Percentiles rank a stretch among this genome's conserved stretches.
Evolutionary conservation across 2,329 filamentous ascomycete genomes (phyloP).

Genomic region (Xylariaceae sp.): DNA sequence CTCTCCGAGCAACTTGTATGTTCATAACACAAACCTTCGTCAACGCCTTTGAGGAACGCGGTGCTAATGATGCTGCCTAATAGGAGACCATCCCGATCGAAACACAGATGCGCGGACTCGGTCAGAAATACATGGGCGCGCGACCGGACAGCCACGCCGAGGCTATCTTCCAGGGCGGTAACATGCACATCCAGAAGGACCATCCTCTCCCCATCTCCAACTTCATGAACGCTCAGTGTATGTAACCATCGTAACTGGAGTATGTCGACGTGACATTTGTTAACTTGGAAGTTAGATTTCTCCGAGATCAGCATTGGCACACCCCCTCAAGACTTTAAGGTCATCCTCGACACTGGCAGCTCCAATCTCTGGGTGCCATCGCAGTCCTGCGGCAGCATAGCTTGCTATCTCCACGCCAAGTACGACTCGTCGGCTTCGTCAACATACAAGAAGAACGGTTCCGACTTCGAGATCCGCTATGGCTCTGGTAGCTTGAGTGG

Average conservation of each 20-base stretch:
- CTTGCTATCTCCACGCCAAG: slow-evolving; percentile 95
- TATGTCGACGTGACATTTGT: not conserved
- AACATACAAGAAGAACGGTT: slow-evolving; percentile 90
- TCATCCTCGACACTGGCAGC: slow-evolving; percentile 95
- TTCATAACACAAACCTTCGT: slow-evolving; percentile 18
- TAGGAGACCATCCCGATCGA: slow-evolving; percentile 75
- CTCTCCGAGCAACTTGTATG: slow-evolving; percentile 86
- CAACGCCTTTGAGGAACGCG: too few species aligned
- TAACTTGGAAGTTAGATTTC: slow-evolving; percentile 63
- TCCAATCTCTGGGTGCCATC: slow-evolving; percentile 99
- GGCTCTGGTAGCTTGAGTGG: slow-evolving; percentile 91
- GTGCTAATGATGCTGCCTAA: slow-evolving; percentile 18
- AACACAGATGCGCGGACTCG: slow-evolving; percentile 72
- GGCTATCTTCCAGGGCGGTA: slow-evolving; percentile 73
- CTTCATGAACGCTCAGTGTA: slow-evolving; percentile 99
- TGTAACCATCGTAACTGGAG: slow-evolving; percentile 32
- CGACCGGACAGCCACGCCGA: slow-evolving; percentile 65
- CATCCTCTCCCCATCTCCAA: slow-evolving; percentile 90
- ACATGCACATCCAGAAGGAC: slow-evolving; percentile 57
- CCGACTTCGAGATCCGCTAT: slow-evolving; percentile 87
- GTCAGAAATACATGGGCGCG: slow-evolving; percentile 93
- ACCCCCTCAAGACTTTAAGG: slow-evolving; percentile 94
- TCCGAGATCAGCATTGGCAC: slow-evolving; percentile 91
- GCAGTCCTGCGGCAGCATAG: slow-evolving; percentile 83
- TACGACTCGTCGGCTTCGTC: slow-evolving; percentile 89